Conservation (phyloP, 768 basidiomycete genomes). For the Heimioporus sp. region DNA sequence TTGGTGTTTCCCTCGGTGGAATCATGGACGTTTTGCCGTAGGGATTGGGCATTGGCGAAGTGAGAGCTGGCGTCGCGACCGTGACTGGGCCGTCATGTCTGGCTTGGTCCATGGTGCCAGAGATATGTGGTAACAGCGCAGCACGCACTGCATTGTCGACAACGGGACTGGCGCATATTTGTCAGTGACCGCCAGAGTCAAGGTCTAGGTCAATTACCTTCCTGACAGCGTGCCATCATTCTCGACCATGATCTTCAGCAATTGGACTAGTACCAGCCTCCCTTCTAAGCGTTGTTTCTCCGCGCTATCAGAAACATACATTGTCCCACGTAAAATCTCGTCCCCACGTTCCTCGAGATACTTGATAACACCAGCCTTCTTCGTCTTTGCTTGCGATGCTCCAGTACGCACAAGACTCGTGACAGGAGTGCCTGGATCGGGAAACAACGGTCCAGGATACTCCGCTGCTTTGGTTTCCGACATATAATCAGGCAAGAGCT, state of each 20-base stretch:
- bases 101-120: slow-evolving; percentile 23
- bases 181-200: slow-evolving; percentile 14
- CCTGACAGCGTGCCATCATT: slow-evolving; percentile 87
- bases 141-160: slow-evolving; percentile 73
- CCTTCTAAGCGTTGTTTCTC: slow-evolving; percentile 69
- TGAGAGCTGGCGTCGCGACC: slow-evolving; percentile 29
- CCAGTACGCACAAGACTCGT: slow-evolving; percentile 68
- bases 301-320: slow-evolving; percentile 56
- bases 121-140: slow-evolving; percentile 64
- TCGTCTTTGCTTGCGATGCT: slow-evolving; percentile 67
- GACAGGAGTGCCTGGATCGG: slow-evolving; percentile 65
- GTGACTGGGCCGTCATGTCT: slow-evolving; percentile 19
- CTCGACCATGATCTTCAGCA: slow-evolving; percentile 81
- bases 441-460: slow-evolving; percentile 88
- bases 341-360: slow-evolving; percentile 75
- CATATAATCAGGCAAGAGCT: slow-evolving; percentile 66
- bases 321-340: slow-evolving; percentile 75
- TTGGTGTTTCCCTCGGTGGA: slow-evolving; percentile 44
- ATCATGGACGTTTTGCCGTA: slow-evolving; percentile 14
- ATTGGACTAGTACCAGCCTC: slow-evolving; percentile 67
- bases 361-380: slow-evolving; percentile 72
- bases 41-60: slow-evolving; percentile 22
- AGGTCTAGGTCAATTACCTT: slow-evolving; percentile 50
- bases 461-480: slow-evolving; percentile 49
- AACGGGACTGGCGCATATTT: slow-evolving; percentile 43